Base-by-base conservation (phyloP, 192 early-diverging fungal species). In the Linnemannia hyalina region DNA sequence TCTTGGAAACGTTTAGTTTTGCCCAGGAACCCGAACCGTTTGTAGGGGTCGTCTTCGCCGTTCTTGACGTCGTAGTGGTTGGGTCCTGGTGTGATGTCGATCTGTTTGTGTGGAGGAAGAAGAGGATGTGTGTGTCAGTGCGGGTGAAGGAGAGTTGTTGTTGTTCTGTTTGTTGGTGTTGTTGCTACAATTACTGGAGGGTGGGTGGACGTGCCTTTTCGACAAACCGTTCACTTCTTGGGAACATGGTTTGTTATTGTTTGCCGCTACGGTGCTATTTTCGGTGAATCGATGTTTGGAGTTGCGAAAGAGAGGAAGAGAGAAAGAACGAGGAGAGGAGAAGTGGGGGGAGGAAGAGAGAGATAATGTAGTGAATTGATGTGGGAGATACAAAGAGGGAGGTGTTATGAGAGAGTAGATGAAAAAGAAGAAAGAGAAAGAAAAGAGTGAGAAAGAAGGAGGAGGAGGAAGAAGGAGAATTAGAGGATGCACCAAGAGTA, bases 191-290 rank as follows among this genome's bases (percentile, higher is more conserved):
- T 70, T 10, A 18, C 10, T 22, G 44, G 22, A 68, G 11, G 60
- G 63, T 76, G 29, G 40, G 23, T 23, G n/a, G 26, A 74, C 57
- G 41, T 73, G 81, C 84, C 84, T 86, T 86, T 32, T 86, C 84
- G 75, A 78, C 84, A 81, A 86, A 86, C 23, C 84, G 84, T 55
- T 86, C 84, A 70, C 84, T 86, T 60, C 84, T 70, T 6, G 84
- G 78, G 76, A 86, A 86, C 84, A 86, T 86, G 40, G 68, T 29
- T 70, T 54, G 40, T 55, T 52, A 29, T 26, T 63, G 46, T 8
- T 0, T 23, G 49, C 13, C 10, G 15, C 35, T 65, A 29, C 60
- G 11, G 60, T 26, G 60, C 26, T n/a, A 29, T n/a, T 63, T n/a
- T 63, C n/a, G 9, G 55, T 76, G 42, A 7, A 44, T 22, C 5